These are phyloP conservation scores for Amanita rubescens DNA, from an alignment of 768 basidiomycete species.

Conservation along the genomic window DNA sequence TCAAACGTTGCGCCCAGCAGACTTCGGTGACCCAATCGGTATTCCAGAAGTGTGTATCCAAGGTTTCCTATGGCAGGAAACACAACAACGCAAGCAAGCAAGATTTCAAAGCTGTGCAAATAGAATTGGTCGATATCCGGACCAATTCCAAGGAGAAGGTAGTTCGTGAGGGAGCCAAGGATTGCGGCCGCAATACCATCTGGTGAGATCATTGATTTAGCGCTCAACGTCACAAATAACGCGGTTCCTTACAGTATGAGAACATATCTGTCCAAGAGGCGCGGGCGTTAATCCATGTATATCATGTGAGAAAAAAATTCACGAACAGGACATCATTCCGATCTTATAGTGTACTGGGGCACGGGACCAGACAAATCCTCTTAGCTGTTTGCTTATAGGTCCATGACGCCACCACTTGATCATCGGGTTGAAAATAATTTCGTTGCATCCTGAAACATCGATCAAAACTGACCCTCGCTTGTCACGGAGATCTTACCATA, in stretches of 20 bases:
- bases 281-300: not conserved
- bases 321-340: constrained; percentile 65
- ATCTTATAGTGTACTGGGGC: constrained; percentile 81
- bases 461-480: not conserved
- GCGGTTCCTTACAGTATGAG: constrained; percentile 30
- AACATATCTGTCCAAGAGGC: constrained; percentile 32
- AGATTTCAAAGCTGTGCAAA: constrained; percentile 74
- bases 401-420: constrained; percentile 69
- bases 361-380: constrained; percentile 65
- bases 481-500: constrained; percentile 31
- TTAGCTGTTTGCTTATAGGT: constrained; percentile 71
- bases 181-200: constrained; percentile 65
- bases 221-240: constrained; percentile 5
- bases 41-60: constrained; percentile 67
- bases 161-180: constrained; percentile 63
- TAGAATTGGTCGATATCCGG: constrained; percentile 68
- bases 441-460: constrained; percentile 44
- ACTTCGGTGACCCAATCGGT: constrained; percentile 59
- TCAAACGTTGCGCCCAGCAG: constrained; percentile 43
- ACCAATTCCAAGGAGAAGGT: constrained; percentile 64
- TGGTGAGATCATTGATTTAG: constrained; percentile 14
- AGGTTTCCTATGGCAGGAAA: constrained; percentile 73
- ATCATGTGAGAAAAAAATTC: not conserved
- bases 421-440: constrained; percentile 82
- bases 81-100: constrained; percentile 70